phyloP scores from a whole-genome alignment of 352 stramenopile species.

The Phytophthora hibernalis region DNA sequence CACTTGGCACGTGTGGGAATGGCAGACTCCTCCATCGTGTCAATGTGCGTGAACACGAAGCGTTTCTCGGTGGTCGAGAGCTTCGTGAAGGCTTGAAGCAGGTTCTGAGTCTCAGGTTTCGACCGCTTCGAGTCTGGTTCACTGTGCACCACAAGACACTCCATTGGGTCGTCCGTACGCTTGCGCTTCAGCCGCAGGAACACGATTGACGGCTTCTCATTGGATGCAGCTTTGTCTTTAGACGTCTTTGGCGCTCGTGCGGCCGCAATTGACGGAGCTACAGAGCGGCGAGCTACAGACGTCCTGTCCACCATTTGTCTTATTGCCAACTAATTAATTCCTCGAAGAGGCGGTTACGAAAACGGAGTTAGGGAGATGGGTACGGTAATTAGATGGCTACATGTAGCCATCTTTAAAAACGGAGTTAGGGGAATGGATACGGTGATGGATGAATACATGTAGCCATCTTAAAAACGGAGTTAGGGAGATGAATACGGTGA shows the following conservation, averaged over 20 bases:
- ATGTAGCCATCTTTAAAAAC: too few species aligned
- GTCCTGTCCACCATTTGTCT: constrained; percentile 37
- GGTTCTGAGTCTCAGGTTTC: constrained; percentile 29
- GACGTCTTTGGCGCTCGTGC: constrained; percentile 12
- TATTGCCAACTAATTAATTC: neutral
- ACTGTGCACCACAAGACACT: constrained; percentile 69
- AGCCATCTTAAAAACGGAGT: neutral
- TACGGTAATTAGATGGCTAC: too few species aligned
- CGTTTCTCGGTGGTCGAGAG: constrained; percentile 72
- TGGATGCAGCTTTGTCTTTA: neutral
- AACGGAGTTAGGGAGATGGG: neutral
- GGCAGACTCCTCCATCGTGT: constrained; percentile 72
- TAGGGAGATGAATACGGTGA: neutral
- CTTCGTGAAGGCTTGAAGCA: constrained; percentile 67
- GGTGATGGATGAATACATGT: too few species aligned
- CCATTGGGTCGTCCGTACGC: constrained; percentile 80
- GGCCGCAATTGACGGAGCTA: constrained; percentile 4
- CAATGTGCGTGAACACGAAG: constrained; percentile 87
- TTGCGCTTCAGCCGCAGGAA: constrained; percentile 87
- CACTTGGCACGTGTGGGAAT: constrained; percentile 55
- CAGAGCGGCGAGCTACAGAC: neutral
- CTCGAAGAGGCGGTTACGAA: neutral
- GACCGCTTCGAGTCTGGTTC: constrained; percentile 40
- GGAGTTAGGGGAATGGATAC: neutral
- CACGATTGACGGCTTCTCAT: constrained; percentile 55